Base-by-base conservation (phyloP, 75 land plant species). In the Pinus tabuliformis region DNA sequence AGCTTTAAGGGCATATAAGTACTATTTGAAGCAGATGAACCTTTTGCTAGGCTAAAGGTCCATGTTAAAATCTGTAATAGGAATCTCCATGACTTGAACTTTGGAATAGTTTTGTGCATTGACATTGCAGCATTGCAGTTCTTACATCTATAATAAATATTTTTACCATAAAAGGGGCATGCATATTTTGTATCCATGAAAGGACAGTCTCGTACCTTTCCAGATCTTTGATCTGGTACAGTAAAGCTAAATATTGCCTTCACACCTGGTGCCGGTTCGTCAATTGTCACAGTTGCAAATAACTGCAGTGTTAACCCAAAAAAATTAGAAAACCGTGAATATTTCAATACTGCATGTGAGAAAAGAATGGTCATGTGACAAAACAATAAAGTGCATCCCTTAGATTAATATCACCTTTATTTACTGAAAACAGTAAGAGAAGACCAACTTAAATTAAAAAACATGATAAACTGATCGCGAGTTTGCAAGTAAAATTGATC, bases 211-310 rank as follows among this genome's bases (percentile, higher is more conserved):
- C 73, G 16, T 76, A 81, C 85, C 85, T 84, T 84, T 30, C 84
- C 85, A 70, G 85, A 81, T 37, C 61, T 80, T 58, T 80, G 79
- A 59, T 84, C 85, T 2, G 85, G 85, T 72, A 84, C 45, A 42
- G 68, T 81, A 78, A 72, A 76, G 52, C 63, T 81, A n/a, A 84
- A 58, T n/a, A 84, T 72, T 2, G 84, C 13, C 70, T 81, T 84
- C 39, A 76, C 20, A 17, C 85, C 85, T 20, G 84, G 84, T 30
- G 79, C 79, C 8, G 76, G 59, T n/a, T 84, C 85, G 65, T 84
- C 79, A 42, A 84, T 75, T 30, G 78, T 81, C 33, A 84, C 70
- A 18, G 85, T 81, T 12, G 85, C 36, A 26, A 76, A 58, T 54
- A 84, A 21, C 85, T 84, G 80, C 42, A 39, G 42, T 39, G 28